Evolutionary conservation across 768 basidiomycete species (phyloP), one percentile per base, ranked within the genome.

Genomic region (Grammothele lineata): DNA sequence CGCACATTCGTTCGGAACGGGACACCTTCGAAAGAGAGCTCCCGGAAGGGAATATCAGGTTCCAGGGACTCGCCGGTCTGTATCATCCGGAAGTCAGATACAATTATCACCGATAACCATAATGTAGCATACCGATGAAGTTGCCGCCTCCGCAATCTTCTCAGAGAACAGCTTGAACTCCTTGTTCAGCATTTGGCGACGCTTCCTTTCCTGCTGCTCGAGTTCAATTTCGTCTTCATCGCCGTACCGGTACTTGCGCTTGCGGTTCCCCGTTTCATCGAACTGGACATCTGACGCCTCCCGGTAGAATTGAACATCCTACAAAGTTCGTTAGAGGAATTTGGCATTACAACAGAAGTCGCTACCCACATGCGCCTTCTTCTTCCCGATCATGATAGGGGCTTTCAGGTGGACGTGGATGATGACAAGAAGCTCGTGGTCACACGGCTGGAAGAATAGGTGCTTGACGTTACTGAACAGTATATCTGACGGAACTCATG

Each of bases 191-290:
- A 85, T 73, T 43, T 87, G 87, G 42, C 93, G 74, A 24, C 92
- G 83, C 67, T 87, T 92, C 40, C 94, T 75, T 65, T 99, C 96
- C 64, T 93, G 91, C 62, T 98, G 95, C 62, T 98, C 96, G 71
- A 95, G 88, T 71, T 98, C 94, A 51, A 98, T 93, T 68, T 98
- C 96, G 62, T 99, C 96, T 65, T 99, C 96, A 60, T 98, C 96
- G 23, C 93, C 93, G 60, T 97, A 97, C 45, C 95, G 81, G 58
- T 93, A 89, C 66, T 96, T 93, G 45, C 95, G 81, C 67, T 98
- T 98, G 57, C 94, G 80, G 59, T 98, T 98, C n/a, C 96, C 96
- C 1, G 96, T 98, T 66, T 99, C 96, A 60, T 99, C 96, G 60
- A 98, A 97, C 54, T 94, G 90, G 23, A 95, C 90, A 56, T 99